phyloP scores from a whole-genome alignment of 208 protist species.

The Zelonia costaricensis region DNA sequence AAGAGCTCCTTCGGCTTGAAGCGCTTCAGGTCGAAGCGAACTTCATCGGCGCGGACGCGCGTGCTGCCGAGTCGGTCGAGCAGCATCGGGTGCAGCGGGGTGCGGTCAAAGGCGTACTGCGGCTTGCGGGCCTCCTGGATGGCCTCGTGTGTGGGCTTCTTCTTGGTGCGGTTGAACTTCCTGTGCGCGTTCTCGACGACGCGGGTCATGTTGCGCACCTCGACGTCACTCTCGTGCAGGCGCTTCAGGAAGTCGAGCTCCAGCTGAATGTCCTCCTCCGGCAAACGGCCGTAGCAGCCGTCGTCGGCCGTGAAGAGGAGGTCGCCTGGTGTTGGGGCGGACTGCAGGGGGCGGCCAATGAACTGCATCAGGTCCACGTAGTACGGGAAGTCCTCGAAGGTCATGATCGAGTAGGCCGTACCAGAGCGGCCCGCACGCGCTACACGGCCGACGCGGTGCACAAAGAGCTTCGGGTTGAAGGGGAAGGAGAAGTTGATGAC shows the following conservation, averaged over 20 bases:
- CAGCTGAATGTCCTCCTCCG: constrained; percentile 84
- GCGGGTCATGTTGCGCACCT: constrained; percentile 78
- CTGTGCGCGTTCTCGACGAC: constrained; percentile 88
- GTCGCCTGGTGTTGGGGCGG: constrained; percentile 44
- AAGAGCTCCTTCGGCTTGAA: constrained; percentile 88
- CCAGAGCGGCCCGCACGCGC: constrained; percentile 98
- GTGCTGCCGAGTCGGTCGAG: constrained; percentile 55
- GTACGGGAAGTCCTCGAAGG: constrained; percentile 96
- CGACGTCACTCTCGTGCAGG: constrained; percentile 61
- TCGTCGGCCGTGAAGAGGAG: constrained; percentile 82
- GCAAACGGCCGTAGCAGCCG: constrained; percentile 88
- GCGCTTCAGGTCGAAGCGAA: constrained; percentile 66
- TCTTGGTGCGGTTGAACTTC: constrained; percentile 88
- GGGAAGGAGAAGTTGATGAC: constrained; percentile 99
- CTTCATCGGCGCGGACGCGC: constrained; percentile 64
- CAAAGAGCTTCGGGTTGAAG: constrained; percentile 96
- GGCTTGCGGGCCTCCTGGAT: constrained; percentile 83
- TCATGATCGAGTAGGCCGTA: constrained; percentile 95
- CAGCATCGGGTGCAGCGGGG: constrained; percentile 85
- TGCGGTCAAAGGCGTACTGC: constrained; percentile 79
- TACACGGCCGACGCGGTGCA: constrained; percentile 98
- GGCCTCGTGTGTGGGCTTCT: constrained; percentile 88
- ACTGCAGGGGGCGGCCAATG: constrained; percentile 74
- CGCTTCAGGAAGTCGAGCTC: constrained; percentile 85
- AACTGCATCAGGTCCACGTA: constrained; percentile 91